Conservation (phyloP, 306 rosid genomes). For the Echinosophora koreensis region DNA sequence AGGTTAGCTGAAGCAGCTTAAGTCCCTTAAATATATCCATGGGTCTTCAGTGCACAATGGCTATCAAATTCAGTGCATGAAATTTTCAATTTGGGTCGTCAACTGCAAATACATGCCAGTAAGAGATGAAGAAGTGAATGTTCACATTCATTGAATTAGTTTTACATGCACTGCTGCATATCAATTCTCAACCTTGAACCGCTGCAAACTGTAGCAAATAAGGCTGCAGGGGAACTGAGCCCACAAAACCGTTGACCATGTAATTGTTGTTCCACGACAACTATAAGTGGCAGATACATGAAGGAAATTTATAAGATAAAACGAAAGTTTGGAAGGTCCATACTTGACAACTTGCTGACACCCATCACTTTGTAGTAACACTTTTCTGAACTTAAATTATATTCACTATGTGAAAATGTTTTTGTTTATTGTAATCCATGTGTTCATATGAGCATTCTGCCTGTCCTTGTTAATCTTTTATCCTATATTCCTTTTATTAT, state of each 20-base stretch:
- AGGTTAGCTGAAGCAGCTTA: not conserved
- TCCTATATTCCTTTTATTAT: constrained; percentile 6
- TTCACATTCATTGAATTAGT: constrained; percentile 21
- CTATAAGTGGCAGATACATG: not conserved
- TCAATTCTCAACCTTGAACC: constrained; percentile 18
- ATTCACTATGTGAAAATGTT: constrained; percentile 1
- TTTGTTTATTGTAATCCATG: not conserved
- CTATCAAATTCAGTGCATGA: constrained; percentile 25
- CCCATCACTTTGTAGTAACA: constrained; percentile 20
- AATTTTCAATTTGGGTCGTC: not conserved
- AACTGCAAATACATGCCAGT: not conserved
- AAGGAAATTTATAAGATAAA: constrained; percentile 28
- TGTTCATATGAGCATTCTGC: constrained; percentile 25
- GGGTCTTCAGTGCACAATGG: not conserved
- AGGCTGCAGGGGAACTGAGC: constrained; percentile 22
- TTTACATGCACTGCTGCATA: constrained; percentile 13
- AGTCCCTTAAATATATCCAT: not conserved
- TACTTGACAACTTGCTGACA: constrained; percentile 14
- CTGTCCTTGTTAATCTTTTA: constrained; percentile 2
- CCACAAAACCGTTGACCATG: constrained; percentile 1
- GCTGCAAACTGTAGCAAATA: constrained; percentile 11
- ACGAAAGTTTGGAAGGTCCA: constrained; percentile 18
- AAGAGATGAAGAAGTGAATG: constrained; percentile 4
- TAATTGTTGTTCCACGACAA: constrained; percentile 2
- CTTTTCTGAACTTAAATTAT: constrained; percentile 15